phyloP scores from a whole-genome alignment of 73 alveolate genomes.

The Urostyla sp. region DNA sequence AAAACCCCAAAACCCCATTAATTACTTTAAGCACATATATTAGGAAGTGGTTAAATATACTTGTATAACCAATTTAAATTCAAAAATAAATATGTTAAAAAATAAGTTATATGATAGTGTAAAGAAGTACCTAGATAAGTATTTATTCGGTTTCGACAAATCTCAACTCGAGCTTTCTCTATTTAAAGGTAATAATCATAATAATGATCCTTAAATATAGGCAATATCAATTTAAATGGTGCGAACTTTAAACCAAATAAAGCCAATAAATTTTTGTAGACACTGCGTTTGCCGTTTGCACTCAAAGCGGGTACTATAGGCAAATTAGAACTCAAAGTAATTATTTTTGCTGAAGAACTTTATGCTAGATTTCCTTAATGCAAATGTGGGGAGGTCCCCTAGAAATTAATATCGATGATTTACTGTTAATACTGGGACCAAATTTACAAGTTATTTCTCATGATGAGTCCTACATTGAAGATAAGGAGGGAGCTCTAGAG shows the following conservation, averaged over 20 bases:
- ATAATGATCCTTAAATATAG: slow-evolving; percentile 24
- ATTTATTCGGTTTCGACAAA: slow-evolving; percentile 79
- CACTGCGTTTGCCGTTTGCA: slow-evolving; percentile 77
- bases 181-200: slow-evolving; percentile 42
- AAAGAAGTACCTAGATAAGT: slow-evolving; percentile 76
- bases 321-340: slow-evolving; percentile 65
- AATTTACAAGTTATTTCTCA: slow-evolving; percentile 15
- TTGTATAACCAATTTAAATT: slow-evolving; percentile 25
- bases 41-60: slow-evolving; percentile 26
- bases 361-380: slow-evolving; percentile 15
- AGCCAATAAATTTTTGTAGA: slow-evolving; percentile 79
- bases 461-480: slow-evolving; percentile 48
- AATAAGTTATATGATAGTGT: slow-evolving; percentile 77
- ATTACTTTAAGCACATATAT: neutral
- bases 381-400: slow-evolving; percentile 58
- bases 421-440: slow-evolving; percentile 62
- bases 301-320: slow-evolving; percentile 81
- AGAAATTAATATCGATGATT: slow-evolving; percentile 58
- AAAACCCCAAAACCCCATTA: slow-evolving; percentile 58
- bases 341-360: too few relatives aligned
- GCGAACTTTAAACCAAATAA: slow-evolving; percentile 83
- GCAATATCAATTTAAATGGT: slow-evolving; percentile 73
- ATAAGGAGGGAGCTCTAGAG: neutral
- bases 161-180: slow-evolving; percentile 78
- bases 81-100: slow-evolving; percentile 77